Evolutionary conservation across 2,329 filamentous ascomycete species (phyloP).

Genomic region (Balansia obtecta): DNA sequence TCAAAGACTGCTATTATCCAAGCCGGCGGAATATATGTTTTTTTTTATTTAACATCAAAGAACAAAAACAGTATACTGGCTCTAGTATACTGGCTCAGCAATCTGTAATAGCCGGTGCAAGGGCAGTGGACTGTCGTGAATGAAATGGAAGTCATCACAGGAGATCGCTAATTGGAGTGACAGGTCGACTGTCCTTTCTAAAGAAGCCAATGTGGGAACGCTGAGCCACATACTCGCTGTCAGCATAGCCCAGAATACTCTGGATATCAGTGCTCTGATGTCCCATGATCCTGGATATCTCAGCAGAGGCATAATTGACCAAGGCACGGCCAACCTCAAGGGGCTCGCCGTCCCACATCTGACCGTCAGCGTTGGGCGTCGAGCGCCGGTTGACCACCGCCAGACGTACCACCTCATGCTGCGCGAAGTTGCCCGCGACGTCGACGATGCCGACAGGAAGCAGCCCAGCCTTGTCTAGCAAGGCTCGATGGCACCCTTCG

Average conservation of each 20-base stretch:
- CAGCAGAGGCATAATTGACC: constrained; percentile 81
- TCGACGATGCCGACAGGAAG: constrained; percentile 84
- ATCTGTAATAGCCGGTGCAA: not conserved
- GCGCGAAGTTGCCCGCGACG: constrained; percentile 77
- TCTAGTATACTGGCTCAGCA: not conserved
- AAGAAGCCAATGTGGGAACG: constrained; percentile 80
- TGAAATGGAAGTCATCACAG: not conserved
- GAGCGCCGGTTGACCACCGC: constrained; percentile 59
- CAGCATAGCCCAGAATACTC: constrained; percentile 73
- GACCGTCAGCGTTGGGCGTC: constrained; percentile 26
- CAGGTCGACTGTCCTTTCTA: constrained; percentile 37
- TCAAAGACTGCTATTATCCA: not conserved
- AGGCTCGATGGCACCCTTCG: constrained; percentile 69
- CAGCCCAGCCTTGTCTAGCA: constrained; percentile 73
- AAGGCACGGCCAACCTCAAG: constrained; percentile 77
- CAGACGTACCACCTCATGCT: constrained; percentile 84
- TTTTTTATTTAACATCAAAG: not conserved
- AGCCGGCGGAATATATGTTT: not conserved
- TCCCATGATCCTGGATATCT: constrained; percentile 77
- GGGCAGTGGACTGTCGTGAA: not conserved
- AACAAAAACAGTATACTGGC: not conserved
- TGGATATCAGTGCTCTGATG: constrained; percentile 72
- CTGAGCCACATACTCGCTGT: constrained; percentile 87
- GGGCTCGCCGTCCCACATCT: constrained; percentile 37
- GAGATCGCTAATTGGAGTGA: constrained; percentile 28